phyloP scores from a whole-genome alignment of 768 basidiomycete genomes.

The Tephrocybe rancida region DNA sequence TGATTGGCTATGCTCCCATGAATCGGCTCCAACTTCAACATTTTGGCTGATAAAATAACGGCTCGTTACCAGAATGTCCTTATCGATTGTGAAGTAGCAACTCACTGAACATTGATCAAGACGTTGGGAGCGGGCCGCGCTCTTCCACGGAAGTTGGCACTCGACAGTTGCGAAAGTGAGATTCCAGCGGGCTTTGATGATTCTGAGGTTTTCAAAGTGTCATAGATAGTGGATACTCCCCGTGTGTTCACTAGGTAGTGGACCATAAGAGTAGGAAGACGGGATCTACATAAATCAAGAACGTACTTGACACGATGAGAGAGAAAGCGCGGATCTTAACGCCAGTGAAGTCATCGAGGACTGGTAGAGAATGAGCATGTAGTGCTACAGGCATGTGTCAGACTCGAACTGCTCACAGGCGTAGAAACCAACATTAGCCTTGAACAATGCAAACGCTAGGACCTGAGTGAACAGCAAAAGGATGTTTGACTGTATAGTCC shows the following conservation, averaged over 20 bases:
- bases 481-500: conserved; percentile 3
- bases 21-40: not conserved
- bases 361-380: not conserved
- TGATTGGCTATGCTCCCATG: conserved; percentile 1
- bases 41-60: not conserved
- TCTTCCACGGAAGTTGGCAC: not conserved
- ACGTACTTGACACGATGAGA: conserved; percentile 2
- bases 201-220: not conserved
- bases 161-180: not conserved
- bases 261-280: too few relatives aligned
- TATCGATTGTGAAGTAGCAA: not conserved
- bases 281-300: too few relatives aligned
- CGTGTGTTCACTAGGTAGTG: not conserved
- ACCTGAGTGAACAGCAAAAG: not conserved
- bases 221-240: not conserved
- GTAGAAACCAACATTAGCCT: conserved; percentile 3
- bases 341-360: conserved; percentile 4
- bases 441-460: conserved; percentile 2
- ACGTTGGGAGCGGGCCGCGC: not conserved
- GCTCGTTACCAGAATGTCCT: not conserved
- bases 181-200: not conserved
- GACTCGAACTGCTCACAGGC: not conserved
- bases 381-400: too few relatives aligned
- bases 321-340: conserved; percentile 4
- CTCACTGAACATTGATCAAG: not conserved